Percentiles rank a stretch among this genome's conserved stretches.
Evolutionary conservation across 225 moss, liverwort and hornwort species (phyloP).

Genomic region (Polytrichum formosum): DNA sequence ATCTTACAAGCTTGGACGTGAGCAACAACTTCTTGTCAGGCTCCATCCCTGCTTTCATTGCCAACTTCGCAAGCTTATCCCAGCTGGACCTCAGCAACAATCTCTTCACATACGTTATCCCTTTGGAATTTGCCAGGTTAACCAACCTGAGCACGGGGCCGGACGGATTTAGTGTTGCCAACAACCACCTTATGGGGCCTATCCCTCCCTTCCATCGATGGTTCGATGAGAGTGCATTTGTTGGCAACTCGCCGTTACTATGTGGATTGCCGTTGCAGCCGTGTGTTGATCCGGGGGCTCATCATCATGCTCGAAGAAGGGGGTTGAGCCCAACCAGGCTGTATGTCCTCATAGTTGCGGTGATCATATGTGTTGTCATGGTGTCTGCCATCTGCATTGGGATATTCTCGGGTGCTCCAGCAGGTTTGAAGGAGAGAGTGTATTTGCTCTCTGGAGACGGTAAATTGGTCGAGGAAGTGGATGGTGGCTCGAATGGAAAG

Average conservation of each 20-base stretch:
- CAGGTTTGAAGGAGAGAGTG: slow-evolving; percentile 21
- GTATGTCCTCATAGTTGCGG: slow-evolving; percentile 23
- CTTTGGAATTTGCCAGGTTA: slow-evolving; percentile 21
- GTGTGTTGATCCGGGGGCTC: slow-evolving; percentile 7
- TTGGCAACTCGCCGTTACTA: slow-evolving; percentile 35
- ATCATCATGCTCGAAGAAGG: slow-evolving; percentile 5
- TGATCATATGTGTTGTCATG: background rate
- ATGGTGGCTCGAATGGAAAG: slow-evolving; percentile 22
- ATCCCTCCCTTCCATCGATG: slow-evolving; percentile 29
- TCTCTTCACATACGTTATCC: slow-evolving; percentile 45
- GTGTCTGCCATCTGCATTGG: slow-evolving; percentile 18
- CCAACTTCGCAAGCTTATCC: slow-evolving; percentile 30
- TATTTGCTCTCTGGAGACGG: slow-evolving; percentile 4
- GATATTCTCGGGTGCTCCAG: slow-evolving; percentile 13
- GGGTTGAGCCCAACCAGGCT: slow-evolving; percentile 21
- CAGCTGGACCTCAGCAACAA: slow-evolving; percentile 46
- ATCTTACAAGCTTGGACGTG: slow-evolving; percentile 31
- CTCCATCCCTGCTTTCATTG: slow-evolving; percentile 41
- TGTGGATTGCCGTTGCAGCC: slow-evolving; percentile 29
- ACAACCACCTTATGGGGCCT: slow-evolving; percentile 42
- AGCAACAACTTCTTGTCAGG: slow-evolving; percentile 33
- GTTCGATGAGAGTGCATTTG: slow-evolving; percentile 19
- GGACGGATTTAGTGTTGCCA: slow-evolving; percentile 30
- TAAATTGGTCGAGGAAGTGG: slow-evolving; percentile 3
- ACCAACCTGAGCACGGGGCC: slow-evolving; percentile 13